phyloP scores from a whole-genome alignment of 177 flowering plant genomes.

The Vitis hybrid region DNA sequence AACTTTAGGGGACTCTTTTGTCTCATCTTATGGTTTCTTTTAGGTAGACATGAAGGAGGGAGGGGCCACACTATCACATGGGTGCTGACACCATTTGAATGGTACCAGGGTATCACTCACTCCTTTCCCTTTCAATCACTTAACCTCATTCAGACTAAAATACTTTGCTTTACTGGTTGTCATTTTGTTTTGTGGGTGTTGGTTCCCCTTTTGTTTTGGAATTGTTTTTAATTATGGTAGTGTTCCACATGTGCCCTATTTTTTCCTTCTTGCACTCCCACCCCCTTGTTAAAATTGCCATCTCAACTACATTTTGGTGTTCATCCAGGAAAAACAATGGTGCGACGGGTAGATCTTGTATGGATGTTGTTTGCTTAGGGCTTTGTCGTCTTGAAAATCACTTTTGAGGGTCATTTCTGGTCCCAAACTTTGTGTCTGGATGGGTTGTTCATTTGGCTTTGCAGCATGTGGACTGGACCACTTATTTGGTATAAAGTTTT shows the following conservation, averaged over 20 bases:
- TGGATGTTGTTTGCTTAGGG: no score
- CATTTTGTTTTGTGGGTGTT: constrained; percentile 5
- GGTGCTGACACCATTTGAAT: constrained; percentile 40
- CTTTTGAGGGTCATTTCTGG: no score
- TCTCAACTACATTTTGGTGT: no score
- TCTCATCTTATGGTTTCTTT: constrained; percentile 50
- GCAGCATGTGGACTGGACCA: no score
- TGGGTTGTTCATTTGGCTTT: no score
- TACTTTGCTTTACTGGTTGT: not conserved
- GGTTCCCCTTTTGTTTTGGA: constrained; percentile 1
- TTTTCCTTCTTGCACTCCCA: not conserved
- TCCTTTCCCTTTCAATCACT: constrained; percentile 27
- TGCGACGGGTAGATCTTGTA: no score
- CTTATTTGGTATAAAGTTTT: no score
- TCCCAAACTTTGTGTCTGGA: no score
- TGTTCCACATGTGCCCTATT: no score
- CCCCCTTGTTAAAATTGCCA: no score
- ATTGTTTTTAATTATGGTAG: not conserved
- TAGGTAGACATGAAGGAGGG: constrained; percentile 42
- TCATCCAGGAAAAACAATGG: no score
- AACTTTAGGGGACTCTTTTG: constrained; percentile 40
- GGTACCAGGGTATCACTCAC: constrained; percentile 27
- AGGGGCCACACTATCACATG: constrained; percentile 50
- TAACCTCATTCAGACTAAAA: constrained; percentile 16
- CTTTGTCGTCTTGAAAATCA: no score